Evolutionary conservation across 495 filamentous ascomycete species (phyloP).

Genomic region (Lophium mytilinum): DNA sequence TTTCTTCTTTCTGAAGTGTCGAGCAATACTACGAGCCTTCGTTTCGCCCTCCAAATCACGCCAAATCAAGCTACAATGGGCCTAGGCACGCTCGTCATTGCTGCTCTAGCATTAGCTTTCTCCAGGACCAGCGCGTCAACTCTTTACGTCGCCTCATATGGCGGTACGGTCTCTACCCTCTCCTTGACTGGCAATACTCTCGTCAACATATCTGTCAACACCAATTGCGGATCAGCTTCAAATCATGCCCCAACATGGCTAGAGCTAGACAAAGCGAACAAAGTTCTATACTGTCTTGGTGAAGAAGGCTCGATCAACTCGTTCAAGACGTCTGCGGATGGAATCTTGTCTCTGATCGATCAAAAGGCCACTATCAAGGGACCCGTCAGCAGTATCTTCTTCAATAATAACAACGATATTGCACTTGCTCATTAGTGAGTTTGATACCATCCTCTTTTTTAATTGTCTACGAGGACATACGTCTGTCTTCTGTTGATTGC

Average conservation of each 20-base stretch:
- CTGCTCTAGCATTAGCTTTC: neutral
- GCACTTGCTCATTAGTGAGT: slow-evolving; percentile 30
- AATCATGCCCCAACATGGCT: slow-evolving; percentile 28
- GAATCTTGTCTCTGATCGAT: slow-evolving; percentile 21
- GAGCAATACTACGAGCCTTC: too few species aligned
- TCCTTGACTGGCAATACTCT: slow-evolving; percentile 7
- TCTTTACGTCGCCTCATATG: neutral
- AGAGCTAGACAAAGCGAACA: slow-evolving; percentile 19
- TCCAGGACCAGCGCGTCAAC: neutral
- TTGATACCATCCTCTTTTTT: neutral
- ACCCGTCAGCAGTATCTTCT: slow-evolving; percentile 29
- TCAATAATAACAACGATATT: slow-evolving; percentile 28
- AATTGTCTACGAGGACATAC: too few species aligned
- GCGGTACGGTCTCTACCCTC: slow-evolving; percentile 21
- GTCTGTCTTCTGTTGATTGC: too few species aligned
- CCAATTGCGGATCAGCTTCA: slow-evolving; percentile 19
- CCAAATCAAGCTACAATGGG: too few species aligned
- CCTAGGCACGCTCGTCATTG: too few species aligned
- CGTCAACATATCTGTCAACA: neutral
- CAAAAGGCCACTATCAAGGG: slow-evolving; percentile 26
- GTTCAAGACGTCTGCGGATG: slow-evolving; percentile 22
- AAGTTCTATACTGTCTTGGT: slow-evolving; percentile 31
- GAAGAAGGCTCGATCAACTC: slow-evolving; percentile 34
- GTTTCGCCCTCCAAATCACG: too few species aligned
- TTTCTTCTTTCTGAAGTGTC: too few species aligned